phyloP scores from a whole-genome alignment of 2,329 filamentous ascomycete genomes.

The Magnaporthiopsis poae region DNA sequence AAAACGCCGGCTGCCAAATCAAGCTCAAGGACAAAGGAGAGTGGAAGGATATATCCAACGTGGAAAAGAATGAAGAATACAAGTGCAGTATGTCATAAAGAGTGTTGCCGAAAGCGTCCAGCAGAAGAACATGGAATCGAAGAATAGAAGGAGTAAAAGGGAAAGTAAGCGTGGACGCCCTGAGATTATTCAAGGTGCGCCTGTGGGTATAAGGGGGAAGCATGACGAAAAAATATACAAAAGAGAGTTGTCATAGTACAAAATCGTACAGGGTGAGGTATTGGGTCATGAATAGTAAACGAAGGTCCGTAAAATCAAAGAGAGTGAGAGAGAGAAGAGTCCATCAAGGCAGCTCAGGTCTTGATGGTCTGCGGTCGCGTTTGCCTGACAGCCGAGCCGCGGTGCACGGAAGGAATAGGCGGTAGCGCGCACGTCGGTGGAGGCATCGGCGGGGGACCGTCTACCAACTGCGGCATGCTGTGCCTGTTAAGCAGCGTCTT shows the following conservation, averaged over 20 bases:
- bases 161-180: not conserved
- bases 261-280: not conserved
- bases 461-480: slow-evolving; percentile 41
- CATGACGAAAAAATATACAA: not conserved
- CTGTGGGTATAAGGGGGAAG: not conserved
- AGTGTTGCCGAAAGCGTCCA: too few relatives aligned
- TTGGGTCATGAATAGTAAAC: not conserved
- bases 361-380: not conserved
- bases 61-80: not conserved
- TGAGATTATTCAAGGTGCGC: not conserved
- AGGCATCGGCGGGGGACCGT: slow-evolving; percentile 43
- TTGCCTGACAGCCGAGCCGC: not conserved
- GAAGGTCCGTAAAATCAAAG: not conserved
- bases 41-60: not conserved
- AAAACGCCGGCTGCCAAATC: not conserved
- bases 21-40: not conserved
- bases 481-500: slow-evolving; percentile 21
- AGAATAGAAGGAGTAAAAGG: not conserved
- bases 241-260: not conserved
- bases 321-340: not conserved
- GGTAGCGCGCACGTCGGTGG: slow-evolving; percentile 47
- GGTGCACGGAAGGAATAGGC: slow-evolving; percentile 32
- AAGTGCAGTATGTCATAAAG: not conserved
- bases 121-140: not conserved
- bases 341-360: not conserved